Base-by-base conservation (phyloP, 2,329 filamentous ascomycete genomes). In the Incumbomyces delicatus region DNA sequence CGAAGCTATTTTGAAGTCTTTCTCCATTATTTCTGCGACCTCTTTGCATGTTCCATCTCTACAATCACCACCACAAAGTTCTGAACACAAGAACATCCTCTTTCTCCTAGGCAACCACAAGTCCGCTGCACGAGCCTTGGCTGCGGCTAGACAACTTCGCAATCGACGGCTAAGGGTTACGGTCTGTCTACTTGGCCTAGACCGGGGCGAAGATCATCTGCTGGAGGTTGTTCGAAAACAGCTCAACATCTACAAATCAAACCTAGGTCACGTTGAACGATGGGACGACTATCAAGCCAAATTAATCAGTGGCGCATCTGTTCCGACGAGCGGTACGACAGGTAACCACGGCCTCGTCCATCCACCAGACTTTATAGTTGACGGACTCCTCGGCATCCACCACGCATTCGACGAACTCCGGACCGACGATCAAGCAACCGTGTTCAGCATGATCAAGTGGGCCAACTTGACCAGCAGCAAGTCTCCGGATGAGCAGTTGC, bases 101-200 rank as follows among this genome's bases (percentile, higher is more conserved):
- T 78, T 96, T 6, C 73, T 96, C n/a, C 89, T 87, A 0, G 90
- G 92, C n/a, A 96, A 95, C 63, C 90, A 95, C 64, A 87, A 87
- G 55, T 88, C 83, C 1, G 89, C 90, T 33, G 82, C 86, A 32
- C 77, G 90, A 49, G 87, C 88, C 2, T 75, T 96, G 44, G 85
- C 87, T 12, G 88, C 88, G 3, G 88, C 83, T 22, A 80, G 92
- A 3, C 89, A 96, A 62, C 75, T 96, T 7, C 80, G 86, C 43
- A 90, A 89, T 60, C 85, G 89, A 53, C 85, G 85, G 16, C 71
- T 87, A 46, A 83, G 87, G 47, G 81, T 94, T 32, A 77, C 94
- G 38, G 74, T 95, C 6, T 92, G 87, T 50, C 75, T 96, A 6
- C 80, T 94, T 2, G 87, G 88, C 0, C 80, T 90, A 49, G 88